Evolutionary conservation across 345 rosid genomes (phyloP).

Genomic region (Mangifera indica): DNA sequence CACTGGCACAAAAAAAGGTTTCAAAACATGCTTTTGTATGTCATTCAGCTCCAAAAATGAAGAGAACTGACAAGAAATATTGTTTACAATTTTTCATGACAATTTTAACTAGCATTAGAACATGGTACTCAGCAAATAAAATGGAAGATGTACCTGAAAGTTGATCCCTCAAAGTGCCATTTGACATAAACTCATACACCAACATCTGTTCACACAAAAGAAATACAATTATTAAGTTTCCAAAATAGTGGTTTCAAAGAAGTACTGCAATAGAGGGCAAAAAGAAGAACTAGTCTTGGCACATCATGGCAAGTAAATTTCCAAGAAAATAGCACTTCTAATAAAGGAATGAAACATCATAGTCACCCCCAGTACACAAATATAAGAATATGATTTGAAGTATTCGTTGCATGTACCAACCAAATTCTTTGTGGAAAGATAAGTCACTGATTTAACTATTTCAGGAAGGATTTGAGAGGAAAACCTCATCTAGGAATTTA

Average conservation of each 20-base stretch:
- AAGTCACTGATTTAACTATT: too few relatives aligned
- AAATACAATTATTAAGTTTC: slow-evolving; percentile 11
- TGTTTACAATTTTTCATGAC: not conserved
- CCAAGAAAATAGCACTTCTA: not conserved
- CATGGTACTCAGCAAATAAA: not conserved
- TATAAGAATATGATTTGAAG: not conserved
- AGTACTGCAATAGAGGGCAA: not conserved
- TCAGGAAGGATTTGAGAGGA: too few relatives aligned
- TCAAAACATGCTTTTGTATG: not conserved
- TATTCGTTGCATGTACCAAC: not conserved
- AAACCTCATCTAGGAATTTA: too few relatives aligned
- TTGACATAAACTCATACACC: slow-evolving; percentile 85
- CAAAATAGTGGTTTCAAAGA: slow-evolving; percentile 5
- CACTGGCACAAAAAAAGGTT: slow-evolving; percentile 7
- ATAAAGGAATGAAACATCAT: not conserved
- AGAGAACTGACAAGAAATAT: not conserved
- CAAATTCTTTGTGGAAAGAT: not conserved
- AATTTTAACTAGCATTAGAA: not conserved
- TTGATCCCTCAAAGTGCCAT: slow-evolving; percentile 87
- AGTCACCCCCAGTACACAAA: not conserved
- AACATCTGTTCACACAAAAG: slow-evolving; percentile 60
- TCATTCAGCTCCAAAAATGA: not conserved
- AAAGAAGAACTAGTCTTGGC: slow-evolving; percentile 3
- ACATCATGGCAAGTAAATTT: not conserved
- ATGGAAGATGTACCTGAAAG: slow-evolving; percentile 58